Base-by-base conservation (phyloP, 768 basidiomycete genomes). In the Cyathus striatus region DNA sequence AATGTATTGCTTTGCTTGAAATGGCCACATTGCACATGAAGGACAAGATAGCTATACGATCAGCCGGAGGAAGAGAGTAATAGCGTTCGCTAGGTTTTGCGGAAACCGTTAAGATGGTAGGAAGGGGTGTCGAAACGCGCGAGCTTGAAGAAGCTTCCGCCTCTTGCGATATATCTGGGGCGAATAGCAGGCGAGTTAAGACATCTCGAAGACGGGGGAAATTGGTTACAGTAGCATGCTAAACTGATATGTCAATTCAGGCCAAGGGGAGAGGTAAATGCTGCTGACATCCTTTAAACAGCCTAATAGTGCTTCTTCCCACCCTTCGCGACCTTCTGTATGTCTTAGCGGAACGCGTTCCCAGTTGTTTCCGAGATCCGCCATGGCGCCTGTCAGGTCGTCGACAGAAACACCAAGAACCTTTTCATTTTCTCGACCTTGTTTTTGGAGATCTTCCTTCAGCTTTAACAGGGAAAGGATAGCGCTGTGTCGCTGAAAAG, bases 21-120 rank as follows among this genome's bases (percentile, higher is more conserved):
- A 93, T 79, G 1, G 86, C 92, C 40, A 94, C 64, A 55, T 94
- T 90, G 64, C 84, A 86, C 68, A 99, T 77, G 67, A 95, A 97
- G 2, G 81, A 72, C 37, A 99, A 61, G 50, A 97, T 86, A 17
- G 83, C 77, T 40, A 97, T 80, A 53, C 91, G 90, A 58, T 95
- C 90, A 40, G 72, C 72, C 5, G 85, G 71, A 17, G 86, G 77
- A 25, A 97, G 72, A 9, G 72, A 59, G 49, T 82, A 73, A 57
- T 95, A 97, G 35, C 86, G 76, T 43, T 88, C 78, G 18, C 68
- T 54, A 27, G 90, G 86, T 16, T 65, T 66, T 6, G 84, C 73
- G 3, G 63, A 59, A 10, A 68, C 52, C 6, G 64, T 63, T 25
- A 79, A 64, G n/a, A 56, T 22, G 12, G 66, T 57, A 20, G 64